Base-by-base conservation (phyloP, 169 alveolate genomes). In the Eimeria maxima region DNA sequence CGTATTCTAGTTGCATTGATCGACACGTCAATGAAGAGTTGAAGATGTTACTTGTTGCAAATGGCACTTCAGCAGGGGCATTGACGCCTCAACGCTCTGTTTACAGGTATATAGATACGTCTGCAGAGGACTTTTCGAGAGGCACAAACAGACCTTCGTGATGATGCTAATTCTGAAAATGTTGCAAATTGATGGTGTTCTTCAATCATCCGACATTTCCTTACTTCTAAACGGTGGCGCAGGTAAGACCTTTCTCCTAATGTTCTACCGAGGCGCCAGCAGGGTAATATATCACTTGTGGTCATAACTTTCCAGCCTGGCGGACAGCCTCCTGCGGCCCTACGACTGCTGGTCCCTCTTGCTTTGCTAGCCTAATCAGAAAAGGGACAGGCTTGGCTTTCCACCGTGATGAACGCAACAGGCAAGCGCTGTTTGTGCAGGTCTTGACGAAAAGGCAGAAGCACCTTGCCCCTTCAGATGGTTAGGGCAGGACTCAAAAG, bases 111-210 rank as follows among this genome's bases (percentile, higher is more conserved):
- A 98, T 98, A 97, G 99, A 94, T 99, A 99, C 97, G 98, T 99
- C 97, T 99, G 98, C 95, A 98, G 99, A 97, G 99, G 99, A 47
- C 98, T 99, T 76, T 99, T 99, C 96, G 99, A 99, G 97, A 98
- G 99, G 80, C 99, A 99, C 96, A 99, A 99, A 98, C 98, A 98
- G 90, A 98, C 99, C 65, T 99, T 99, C 97, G 98, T 98, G 95
- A 97, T 99, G 89, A 98, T 99, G 99, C 98, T 98, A 96, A 97
- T 99, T 84, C 96, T 98, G 97, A 99, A 99, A 97, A 98, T 99
- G 81, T 95, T 98, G 95, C 97, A 98, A 71, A 98, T 98, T 96
- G 99, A 98, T 60, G 98, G 98, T 53, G 98, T 97, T 93, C 96
- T 98, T 83, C 97, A 98, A 53, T 96, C 97, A 24, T 98, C 97